phyloP scores from a whole-genome alignment of 306 rosid genomes.

The Biancaea sappan region DNA sequence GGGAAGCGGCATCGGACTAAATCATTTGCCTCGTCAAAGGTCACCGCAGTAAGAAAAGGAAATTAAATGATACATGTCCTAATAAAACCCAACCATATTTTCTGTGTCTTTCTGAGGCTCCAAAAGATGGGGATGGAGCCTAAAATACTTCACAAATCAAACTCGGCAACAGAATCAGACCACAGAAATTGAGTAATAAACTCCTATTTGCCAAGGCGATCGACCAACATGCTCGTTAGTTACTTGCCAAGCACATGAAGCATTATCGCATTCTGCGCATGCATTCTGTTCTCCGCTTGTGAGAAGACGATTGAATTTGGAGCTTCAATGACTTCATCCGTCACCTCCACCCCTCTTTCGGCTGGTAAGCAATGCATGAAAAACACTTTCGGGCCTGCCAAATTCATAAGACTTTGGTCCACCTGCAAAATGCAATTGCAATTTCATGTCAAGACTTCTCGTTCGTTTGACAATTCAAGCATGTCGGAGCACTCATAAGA shows the following conservation, averaged over 20 bases:
- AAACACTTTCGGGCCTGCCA: slow-evolving; percentile 80
- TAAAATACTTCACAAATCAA: neutral
- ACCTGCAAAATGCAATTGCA: slow-evolving; percentile 49
- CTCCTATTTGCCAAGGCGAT: neutral
- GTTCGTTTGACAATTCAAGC: neutral
- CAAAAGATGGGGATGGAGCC: neutral
- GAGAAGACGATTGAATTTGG: slow-evolving; percentile 88
- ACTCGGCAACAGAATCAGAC: neutral
- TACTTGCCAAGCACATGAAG: slow-evolving; percentile 79
- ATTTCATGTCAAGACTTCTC: neutral
- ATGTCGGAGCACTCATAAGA: neutral
- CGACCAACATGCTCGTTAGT: neutral
- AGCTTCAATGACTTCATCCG: slow-evolving; percentile 86
- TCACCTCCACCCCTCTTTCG: slow-evolving; percentile 96
- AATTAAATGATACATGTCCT: too few species aligned
- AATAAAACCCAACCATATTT: too few species aligned
- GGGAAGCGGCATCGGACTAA: neutral
- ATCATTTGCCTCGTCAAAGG: neutral
- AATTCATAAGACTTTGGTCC: slow-evolving; percentile 69
- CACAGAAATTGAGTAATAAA: neutral
- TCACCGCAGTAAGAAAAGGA: neutral
- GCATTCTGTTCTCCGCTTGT: slow-evolving; percentile 98
- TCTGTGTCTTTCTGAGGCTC: neutral
- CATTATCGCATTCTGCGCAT: slow-evolving; percentile 96
- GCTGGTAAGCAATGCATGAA: slow-evolving; percentile 99